A percentile compares a stretch with the other conserved stretches of the same genome.
These are phyloP conservation scores for Trichophyton equinum DNA, from an alignment of 2,329 filamentous ascomycete genomes.

Conservation along the genomic window DNA sequence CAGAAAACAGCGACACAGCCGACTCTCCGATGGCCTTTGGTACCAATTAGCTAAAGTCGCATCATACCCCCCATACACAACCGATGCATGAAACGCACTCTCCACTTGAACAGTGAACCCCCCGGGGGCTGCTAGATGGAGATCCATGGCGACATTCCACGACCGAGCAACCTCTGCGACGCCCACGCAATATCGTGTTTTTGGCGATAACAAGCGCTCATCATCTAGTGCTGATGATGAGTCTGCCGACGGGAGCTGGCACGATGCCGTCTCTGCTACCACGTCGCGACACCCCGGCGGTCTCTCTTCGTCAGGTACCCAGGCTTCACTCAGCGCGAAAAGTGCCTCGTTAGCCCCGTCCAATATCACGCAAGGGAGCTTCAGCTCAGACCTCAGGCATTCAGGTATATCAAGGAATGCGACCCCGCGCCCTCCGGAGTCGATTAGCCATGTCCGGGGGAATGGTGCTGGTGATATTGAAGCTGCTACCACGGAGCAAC, in stretches of 20 bases:
- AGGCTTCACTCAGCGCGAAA: slow-evolving; percentile 46
- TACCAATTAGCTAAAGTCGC: background rate
- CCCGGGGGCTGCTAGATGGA: slow-evolving; percentile 29
- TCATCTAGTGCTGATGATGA: slow-evolving; percentile 29
- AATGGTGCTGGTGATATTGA: slow-evolving; percentile 48
- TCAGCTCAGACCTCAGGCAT: slow-evolving; percentile 74
- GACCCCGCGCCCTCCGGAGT: slow-evolving; percentile 42
- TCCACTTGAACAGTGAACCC: slow-evolving; percentile 12
- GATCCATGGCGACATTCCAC: slow-evolving; percentile 35
- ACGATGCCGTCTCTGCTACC: slow-evolving; percentile 21
- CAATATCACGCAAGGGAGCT: slow-evolving; percentile 68
- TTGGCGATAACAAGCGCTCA: slow-evolving; percentile 25
- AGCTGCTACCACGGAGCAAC: slow-evolving; percentile 52
- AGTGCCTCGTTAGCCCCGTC: slow-evolving; percentile 59
- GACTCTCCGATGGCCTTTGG: background rate
- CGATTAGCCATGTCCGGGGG: slow-evolving; percentile 37
- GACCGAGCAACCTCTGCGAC: slow-evolving; percentile 31
- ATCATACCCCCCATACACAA: background rate
- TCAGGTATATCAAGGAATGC: slow-evolving; percentile 51
- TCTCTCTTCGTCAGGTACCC: slow-evolving; percentile 47
- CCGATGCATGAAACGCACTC: slow-evolving; percentile 1
- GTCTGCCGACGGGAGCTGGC: slow-evolving; percentile 29
- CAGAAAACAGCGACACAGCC: background rate
- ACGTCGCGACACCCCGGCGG: slow-evolving; percentile 35
- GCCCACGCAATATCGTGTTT: slow-evolving; percentile 30